Base-by-base conservation (phyloP, 371 early-diverging fungal genomes). In the Mortierella sp. region DNA sequence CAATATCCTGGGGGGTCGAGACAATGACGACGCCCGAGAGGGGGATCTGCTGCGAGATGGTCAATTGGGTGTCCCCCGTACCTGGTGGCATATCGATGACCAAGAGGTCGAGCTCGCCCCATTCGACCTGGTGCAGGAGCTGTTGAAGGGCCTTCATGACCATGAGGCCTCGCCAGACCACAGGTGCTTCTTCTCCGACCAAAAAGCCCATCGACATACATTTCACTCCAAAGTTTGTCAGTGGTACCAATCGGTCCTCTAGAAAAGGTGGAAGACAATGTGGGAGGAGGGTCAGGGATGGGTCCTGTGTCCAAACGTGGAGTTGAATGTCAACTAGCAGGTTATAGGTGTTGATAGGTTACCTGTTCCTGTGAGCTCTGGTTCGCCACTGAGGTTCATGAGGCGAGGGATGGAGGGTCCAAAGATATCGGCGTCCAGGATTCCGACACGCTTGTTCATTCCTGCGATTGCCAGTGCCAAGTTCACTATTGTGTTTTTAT, bases 71-170 rank as follows among this genome's bases (percentile, higher is more conserved):
- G 85, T 97, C 97, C 19, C 97, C 97, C 4, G 97, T 97, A 2
- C 97, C 97, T 26, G 97, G 97, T 34, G 97, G 97, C 94, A 96
- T 93, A 78, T 97, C 97, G 76, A 97, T 93, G 22, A 97, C 94
- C 14, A 97, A 79, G 11, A 94, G 77, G 82, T 97, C 97, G 34
- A 94, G 70, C 1, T 88, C 88, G 6, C 89, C 88, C 97, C 97
- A 97, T 9, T 94, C 92, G 29, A 95, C 95, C 79, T 95, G 92
- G 76, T 95, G 92, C 64, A 96, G 71, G 68, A 97, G 85, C 79
- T 96, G 96, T 71, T 97, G 95, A 24, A 97, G 86, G 3, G 95
- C 96, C 82, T 97, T 97, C 97, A 97, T 97, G 5, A 97, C 96
- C 96, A 97, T 96, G 74, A 97, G 79, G 3, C 97, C 97, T 63